Base-by-base conservation (phyloP, 106 monocot genomes). In the Posidonia australis region DNA sequence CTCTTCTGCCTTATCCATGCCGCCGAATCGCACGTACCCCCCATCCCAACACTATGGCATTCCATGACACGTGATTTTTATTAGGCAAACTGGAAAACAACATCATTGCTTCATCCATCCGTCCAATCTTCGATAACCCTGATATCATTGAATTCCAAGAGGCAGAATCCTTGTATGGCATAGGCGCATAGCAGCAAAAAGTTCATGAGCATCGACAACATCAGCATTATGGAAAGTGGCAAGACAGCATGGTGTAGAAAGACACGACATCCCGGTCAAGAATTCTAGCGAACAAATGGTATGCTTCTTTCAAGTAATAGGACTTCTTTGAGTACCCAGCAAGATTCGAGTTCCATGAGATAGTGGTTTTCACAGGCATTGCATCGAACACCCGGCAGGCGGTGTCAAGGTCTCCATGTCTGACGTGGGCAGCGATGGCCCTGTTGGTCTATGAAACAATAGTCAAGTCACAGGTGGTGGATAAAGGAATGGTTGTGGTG, bases 71-170 rank as follows among this genome's bases (percentile, higher is more conserved):
- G 3, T 51, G 32, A 46, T 87, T 80, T 70, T 46, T 87, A 0
- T 26, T 29, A 0, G 80, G 79, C 64, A 87, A 83, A 10, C 14
- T 60, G 1, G 22, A 32, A 61, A 89, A 89, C 29, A 82, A 19
- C 18, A 30, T 13, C 36, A 63, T 55, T 13, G 84, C 89, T 32
- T 81, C 78, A 12, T 72, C 51, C 32, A 76, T 22, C 66, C 20
- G 46, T 21, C 78, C 73, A 28, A 52, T 22, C 31, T 63, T 53
- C 11, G 76, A 46, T 2, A 80, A 67, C 2, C 80, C 83, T 2
- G 87, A 81, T 29, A 87, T 58, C 80, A 87, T 78, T 53, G 78
- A 66, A 62, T 87, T 87, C 83, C 83, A 87, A n/a, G 83, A 80
- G 19, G 67, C 72, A 20, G 22, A 41, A 60, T 87, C 80, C 31